phyloP scores from a whole-genome alignment of 495 filamentous ascomycete species.

The Sphaerosporella brunnea region DNA sequence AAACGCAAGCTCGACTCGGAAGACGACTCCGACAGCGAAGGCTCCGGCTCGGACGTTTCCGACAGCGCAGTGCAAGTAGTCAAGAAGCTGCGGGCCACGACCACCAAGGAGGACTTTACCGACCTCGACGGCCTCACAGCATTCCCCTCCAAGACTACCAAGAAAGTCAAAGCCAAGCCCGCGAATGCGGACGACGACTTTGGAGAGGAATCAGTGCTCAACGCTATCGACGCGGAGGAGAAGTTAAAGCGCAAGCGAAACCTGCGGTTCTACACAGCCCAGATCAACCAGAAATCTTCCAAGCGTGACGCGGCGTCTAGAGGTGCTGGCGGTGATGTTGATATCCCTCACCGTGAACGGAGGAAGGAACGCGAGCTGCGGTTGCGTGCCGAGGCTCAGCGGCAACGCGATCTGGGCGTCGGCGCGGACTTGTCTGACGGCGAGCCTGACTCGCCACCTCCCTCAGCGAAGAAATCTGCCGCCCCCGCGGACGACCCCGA shows the following conservation, averaged over 20 bases:
- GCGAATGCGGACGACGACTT: conserved; percentile 37
- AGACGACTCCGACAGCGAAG: conserved; percentile 14
- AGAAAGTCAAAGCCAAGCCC: too few relatives aligned
- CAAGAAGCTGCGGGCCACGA: conserved; percentile 27
- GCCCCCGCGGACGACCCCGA: conserved; percentile 41
- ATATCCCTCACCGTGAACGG: conserved; percentile 81
- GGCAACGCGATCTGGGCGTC: conserved; percentile 47
- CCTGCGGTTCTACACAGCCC: conserved; percentile 90
- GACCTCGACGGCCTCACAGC: conserved; percentile 51
- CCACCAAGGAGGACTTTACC: conserved; percentile 36
- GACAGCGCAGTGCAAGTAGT: background rate
- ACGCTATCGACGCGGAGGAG: conserved; percentile 49
- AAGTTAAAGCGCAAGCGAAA: conserved; percentile 74
- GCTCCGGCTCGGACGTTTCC: background rate
- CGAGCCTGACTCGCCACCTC: conserved; percentile 35
- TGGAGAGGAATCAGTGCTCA: conserved; percentile 46
- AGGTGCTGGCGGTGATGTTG: conserved; percentile 75
- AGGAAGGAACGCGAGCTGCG: conserved; percentile 65
- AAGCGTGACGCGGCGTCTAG: conserved; percentile 65
- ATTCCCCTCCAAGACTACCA: conserved; percentile 22
- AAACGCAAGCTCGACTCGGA: conserved; percentile 17
- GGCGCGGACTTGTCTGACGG: conserved; percentile 48
- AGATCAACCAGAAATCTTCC: conserved; percentile 80
- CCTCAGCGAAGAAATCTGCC: conserved; percentile 23
- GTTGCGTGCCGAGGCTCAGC: conserved; percentile 72